Percentiles rank a stretch among this genome's conserved stretches.
These are phyloP conservation scores for Colletotrichum plurivorum DNA, from an alignment of 2,329 filamentous ascomycete species.

Conservation along the genomic window DNA sequence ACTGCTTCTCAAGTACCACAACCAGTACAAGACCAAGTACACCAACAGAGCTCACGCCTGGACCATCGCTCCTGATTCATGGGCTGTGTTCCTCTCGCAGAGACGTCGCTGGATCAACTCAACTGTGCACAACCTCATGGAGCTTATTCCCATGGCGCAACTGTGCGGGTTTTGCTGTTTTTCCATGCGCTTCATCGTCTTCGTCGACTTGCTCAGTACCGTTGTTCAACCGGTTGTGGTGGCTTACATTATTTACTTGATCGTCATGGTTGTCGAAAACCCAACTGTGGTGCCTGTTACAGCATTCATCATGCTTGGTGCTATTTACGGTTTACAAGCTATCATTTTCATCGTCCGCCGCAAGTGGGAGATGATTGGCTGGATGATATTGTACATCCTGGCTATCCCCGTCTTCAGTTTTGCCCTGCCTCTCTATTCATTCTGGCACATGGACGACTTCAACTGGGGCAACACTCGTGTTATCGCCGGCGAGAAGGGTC, in stretches of 20 bases:
- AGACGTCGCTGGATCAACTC: constrained; percentile 99
- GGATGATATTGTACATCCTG: constrained; percentile 96
- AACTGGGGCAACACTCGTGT: constrained; percentile 99
- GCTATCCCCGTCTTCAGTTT: constrained; percentile 95
- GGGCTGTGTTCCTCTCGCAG: constrained; percentile 95
- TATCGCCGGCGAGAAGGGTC: constrained; percentile 92
- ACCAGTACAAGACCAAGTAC: constrained; percentile 98
- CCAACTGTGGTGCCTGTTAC: constrained; percentile 81
- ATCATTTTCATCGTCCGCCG: constrained; percentile 96
- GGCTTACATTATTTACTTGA: constrained; percentile 90
- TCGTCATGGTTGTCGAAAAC: constrained; percentile 78
- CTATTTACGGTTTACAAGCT: constrained; percentile 97
- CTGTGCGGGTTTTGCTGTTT: constrained; percentile 99
- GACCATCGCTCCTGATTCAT: constrained; percentile 97
- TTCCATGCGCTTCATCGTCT: constrained; percentile 98
- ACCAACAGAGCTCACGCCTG: constrained; percentile 92
- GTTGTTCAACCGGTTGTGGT: constrained; percentile 92
- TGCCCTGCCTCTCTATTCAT: constrained; percentile 90
- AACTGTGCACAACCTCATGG: constrained; percentile 96
- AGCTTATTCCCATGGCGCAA: constrained; percentile 92
- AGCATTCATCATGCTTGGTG: constrained; percentile 90
- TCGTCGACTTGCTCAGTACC: constrained; percentile 92
- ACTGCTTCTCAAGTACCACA: constrained; percentile 90
- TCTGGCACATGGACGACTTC: constrained; percentile 99
- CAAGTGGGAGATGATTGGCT: constrained; percentile 99